A percentile compares a stretch with the other conserved stretches of the same genome.
phyloP scores from a whole-genome alignment of 2,329 filamentous ascomycete species.

The Fusarium brachygibbosum region DNA sequence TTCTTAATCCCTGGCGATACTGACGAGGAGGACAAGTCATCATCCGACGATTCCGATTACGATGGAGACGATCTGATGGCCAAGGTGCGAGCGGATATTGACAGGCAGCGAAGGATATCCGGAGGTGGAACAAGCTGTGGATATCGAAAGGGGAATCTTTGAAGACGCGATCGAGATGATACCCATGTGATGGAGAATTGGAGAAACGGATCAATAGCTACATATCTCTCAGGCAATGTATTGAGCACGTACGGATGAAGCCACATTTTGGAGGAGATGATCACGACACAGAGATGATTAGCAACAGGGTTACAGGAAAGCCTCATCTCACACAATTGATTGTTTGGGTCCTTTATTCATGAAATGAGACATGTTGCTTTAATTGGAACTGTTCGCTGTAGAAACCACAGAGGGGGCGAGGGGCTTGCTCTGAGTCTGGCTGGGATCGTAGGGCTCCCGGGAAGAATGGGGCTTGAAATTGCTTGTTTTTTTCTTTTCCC shows the following conservation, averaged over 20 bases:
- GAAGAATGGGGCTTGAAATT: conserved; percentile 35
- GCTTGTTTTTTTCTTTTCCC: conserved; percentile 25
- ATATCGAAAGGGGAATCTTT: conserved; percentile 9
- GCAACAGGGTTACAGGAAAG: conserved; percentile 5
- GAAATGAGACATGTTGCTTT: conserved; percentile 27
- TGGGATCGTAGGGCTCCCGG: conserved; percentile 8
- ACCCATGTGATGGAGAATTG: conserved; percentile 9
- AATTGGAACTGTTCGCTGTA: conserved; percentile 10
- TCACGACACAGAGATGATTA: not conserved
- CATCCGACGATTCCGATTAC: conserved; percentile 24
- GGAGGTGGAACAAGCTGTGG: conserved; percentile 40
- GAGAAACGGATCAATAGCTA: not conserved
- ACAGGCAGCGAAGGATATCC: conserved; percentile 21
- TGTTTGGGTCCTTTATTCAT: conserved; percentile 2
- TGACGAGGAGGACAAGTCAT: conserved; percentile 35
- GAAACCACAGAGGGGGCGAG: conserved; percentile 12
- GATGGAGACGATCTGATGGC: conserved; percentile 28
- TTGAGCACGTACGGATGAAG: conserved; percentile 10
- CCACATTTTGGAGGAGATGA: conserved; percentile 13
- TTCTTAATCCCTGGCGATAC: conserved; percentile 39
- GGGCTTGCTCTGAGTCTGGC: not conserved
- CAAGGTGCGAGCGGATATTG: conserved; percentile 26
- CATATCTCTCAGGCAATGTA: conserved; percentile 7
- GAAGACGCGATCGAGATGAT: not conserved
- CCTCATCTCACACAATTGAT: conserved; percentile 1